Evolutionary conservation across 1,284 basidiomycete genomes (phyloP), one percentile per base, ranked within the genome.

Genomic region (Papiliotrema flavescens): DNA sequence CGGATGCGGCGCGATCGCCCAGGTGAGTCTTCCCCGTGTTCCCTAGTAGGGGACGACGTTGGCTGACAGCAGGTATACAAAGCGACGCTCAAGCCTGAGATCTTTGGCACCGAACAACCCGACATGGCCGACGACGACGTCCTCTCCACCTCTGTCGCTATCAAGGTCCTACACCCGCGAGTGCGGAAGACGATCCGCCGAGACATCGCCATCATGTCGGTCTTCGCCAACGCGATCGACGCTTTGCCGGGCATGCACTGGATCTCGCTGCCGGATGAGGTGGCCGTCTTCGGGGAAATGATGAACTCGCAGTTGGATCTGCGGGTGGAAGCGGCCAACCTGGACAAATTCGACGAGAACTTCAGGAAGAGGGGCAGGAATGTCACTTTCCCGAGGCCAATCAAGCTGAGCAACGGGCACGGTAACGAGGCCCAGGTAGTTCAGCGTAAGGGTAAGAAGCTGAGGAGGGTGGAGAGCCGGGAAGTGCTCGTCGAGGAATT

Each of bases 1-100:
- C 53, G 96, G 96, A 4, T 90, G 89, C n/a, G 96, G 96, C 41
- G 95, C 96, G 6, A 97, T 99, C 53, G 96, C 93, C 3, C 95
- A 98, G 77, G 92, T 89, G 62, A 51, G 79, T 40, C 41, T 28
- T 22, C 17, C 15, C 39, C 19, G 28, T 49, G 45, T n/a, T n/a
- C 34, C 34, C 22, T 19, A 11, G 14, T 15, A 14, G 6, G 44
- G 34, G 15, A 13, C 28, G 28, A n/a, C n/a, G 28, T 32, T 6
- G 28, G 11, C 11, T 32, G 28, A 32, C 28, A 11, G 11, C n/a
- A 2, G 71, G 69, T 66, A 2, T 68, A 65, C 49, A 59, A 56
- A 51, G 66, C 61, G 7, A 63, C 47, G 19, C 55, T 68, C 19
- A 55, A 55, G 41, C 56, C 64, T 2, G 56, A 57, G 15, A 47